Percentiles rank a stretch among this genome's conserved stretches.
Conservation (phyloP, 2,329 filamentous ascomycete species). For the Meredithiella fracta region DNA sequence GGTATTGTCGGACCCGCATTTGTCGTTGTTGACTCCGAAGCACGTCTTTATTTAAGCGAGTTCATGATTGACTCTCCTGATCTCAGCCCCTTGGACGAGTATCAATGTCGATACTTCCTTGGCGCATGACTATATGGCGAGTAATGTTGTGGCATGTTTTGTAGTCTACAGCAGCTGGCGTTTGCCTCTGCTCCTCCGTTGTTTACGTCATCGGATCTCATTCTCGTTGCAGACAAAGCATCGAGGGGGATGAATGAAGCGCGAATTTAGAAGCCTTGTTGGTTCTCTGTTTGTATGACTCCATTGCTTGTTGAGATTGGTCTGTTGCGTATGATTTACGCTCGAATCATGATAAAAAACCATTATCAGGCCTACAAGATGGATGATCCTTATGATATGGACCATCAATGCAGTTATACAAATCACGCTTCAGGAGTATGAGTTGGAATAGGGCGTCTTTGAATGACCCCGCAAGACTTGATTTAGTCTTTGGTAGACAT, state of each 20-base stretch:
- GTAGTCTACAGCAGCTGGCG: background rate
- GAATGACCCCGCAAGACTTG: background rate
- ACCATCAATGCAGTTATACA: constrained; percentile 2
- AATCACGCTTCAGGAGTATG: background rate
- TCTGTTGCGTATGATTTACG: background rate
- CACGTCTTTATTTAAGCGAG: background rate
- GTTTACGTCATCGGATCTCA: background rate
- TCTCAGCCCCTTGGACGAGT: background rate
- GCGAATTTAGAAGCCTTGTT: background rate
- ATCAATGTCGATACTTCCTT: background rate
- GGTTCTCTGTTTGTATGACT: background rate
- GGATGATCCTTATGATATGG: background rate
- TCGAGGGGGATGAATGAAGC: background rate
- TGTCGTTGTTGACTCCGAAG: background rate
- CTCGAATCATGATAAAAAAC: background rate
- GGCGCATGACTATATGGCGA: background rate
- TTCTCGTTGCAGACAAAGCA: background rate
- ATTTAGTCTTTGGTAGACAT: background rate
- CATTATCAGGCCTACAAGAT: background rate
- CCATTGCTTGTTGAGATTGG: constrained; percentile 1
- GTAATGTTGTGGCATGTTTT: background rate
- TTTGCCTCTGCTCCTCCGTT: background rate
- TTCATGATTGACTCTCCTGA: background rate
- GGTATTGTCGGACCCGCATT: constrained; percentile 1
- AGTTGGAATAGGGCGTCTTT: background rate